phyloP scores from a whole-genome alignment of 352 stramenopile genomes.

The Thalassiosira delicatula region DNA sequence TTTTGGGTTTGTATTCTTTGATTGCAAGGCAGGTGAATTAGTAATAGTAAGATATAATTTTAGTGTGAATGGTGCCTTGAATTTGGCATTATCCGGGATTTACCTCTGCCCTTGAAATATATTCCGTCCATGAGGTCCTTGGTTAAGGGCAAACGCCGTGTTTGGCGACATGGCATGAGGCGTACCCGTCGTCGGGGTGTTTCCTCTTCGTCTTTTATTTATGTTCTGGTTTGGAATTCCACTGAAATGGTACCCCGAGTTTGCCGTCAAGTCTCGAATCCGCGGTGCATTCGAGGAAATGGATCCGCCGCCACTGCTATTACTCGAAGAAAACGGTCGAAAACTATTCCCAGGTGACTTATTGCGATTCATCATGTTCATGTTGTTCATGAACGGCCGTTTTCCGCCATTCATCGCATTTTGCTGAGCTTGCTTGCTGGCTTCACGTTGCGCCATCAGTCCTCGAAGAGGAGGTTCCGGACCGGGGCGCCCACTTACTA shows the following conservation, averaged over 20 bases:
- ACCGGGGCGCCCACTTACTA: constrained; percentile 11
- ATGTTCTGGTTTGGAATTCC: constrained; percentile 59
- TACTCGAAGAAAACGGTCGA: constrained; percentile 52
- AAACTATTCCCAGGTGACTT: constrained; percentile 50
- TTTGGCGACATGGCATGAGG: constrained; percentile 56
- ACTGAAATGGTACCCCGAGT: constrained; percentile 61
- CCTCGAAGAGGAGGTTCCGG: constrained; percentile 50
- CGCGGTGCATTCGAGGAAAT: constrained; percentile 39
- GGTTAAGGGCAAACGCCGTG: constrained; percentile 63
- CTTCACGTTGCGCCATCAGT: constrained; percentile 59
- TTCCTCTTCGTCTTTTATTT: constrained; percentile 60
- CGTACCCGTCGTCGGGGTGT: constrained; percentile 42
- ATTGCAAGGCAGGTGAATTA: too few relatives aligned
- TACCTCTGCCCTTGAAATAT: too few relatives aligned
- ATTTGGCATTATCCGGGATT: too few relatives aligned
- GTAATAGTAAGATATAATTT: too few relatives aligned
- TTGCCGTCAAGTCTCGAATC: constrained; percentile 61
- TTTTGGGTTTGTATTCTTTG: too few relatives aligned
- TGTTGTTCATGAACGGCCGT: constrained; percentile 54
- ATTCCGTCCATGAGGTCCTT: too few relatives aligned
- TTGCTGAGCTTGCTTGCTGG: constrained; percentile 43
- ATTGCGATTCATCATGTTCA: constrained; percentile 49
- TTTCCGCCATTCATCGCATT: constrained; percentile 59
- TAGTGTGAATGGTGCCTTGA: too few relatives aligned
- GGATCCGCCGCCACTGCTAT: constrained; percentile 51